Evolutionary conservation across 2,329 filamentous ascomycete species (phyloP).

Genomic region (Alternaria triticina): DNA sequence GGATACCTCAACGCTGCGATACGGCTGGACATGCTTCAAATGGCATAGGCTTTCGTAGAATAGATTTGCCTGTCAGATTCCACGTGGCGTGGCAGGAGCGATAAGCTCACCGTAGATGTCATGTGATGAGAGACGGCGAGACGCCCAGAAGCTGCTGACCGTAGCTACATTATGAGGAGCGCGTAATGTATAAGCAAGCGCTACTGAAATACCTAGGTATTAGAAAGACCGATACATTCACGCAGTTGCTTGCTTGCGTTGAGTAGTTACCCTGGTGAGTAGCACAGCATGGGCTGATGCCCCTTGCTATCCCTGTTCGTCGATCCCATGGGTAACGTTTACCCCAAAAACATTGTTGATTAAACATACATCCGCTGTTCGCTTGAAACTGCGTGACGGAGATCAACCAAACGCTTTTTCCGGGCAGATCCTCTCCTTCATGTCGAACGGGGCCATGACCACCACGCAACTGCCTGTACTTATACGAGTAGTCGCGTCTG

Average conservation of each 20-base stretch:
- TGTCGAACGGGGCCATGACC: background rate
- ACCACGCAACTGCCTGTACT: background rate
- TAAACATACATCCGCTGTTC: background rate
- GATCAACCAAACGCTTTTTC: background rate
- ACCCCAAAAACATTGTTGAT: background rate
- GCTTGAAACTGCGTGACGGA: background rate
- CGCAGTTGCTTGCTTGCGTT: background rate
- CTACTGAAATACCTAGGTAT: background rate
- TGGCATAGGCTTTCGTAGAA: constrained; percentile 14
- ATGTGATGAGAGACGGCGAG: background rate
- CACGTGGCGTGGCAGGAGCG: background rate
- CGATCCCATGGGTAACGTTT: background rate
- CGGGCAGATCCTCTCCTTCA: background rate
- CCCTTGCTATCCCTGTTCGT: background rate
- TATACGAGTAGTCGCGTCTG: background rate
- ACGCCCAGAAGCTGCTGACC: background rate
- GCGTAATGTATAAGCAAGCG: background rate
- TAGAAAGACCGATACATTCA: background rate
- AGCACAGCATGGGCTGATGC: background rate
- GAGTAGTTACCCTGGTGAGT: background rate
- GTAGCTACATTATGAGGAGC: background rate
- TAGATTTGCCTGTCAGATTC: constrained; percentile 1
- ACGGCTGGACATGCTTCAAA: constrained; percentile 20
- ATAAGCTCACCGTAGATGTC: background rate
- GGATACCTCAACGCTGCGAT: background rate